Conservation (phyloP, 306 rosid species). For the Hippophae gyantsensis region DNA sequence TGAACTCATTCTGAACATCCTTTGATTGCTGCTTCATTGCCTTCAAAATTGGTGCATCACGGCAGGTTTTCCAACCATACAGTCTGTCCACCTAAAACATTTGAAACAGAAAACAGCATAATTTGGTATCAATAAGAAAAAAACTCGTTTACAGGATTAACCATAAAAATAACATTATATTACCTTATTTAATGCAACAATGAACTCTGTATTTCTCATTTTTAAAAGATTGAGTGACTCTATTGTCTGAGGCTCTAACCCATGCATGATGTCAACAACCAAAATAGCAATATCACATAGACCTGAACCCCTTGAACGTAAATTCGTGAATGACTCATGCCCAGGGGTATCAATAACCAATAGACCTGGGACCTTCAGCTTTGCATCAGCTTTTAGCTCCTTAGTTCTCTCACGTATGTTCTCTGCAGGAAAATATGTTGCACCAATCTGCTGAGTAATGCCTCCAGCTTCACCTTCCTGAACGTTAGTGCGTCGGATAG, state of each 20-base stretch:
- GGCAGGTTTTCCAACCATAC: slow-evolving; percentile 77
- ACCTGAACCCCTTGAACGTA: slow-evolving; percentile 93
- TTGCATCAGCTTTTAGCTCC: slow-evolving; percentile 94
- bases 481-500: slow-evolving; percentile 77
- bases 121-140: slow-evolving; percentile 5
- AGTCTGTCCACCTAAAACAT: slow-evolving; percentile 76
- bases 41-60: slow-evolving; percentile 69
- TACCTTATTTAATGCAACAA: slow-evolving; percentile 87
- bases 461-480: slow-evolving; percentile 99
- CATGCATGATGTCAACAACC: slow-evolving; percentile 98
- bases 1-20: slow-evolving; percentile 80
- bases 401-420: slow-evolving; percentile 91
- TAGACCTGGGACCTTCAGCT: slow-evolving; percentile 76
- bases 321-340: slow-evolving; percentile 79
- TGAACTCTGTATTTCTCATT: slow-evolving; percentile 94
- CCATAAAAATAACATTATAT: not conserved
- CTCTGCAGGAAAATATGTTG: slow-evolving; percentile 87
- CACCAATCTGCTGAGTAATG: slow-evolving; percentile 97
- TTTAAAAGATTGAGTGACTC: slow-evolving; percentile 85
- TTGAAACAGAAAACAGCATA: slow-evolving; percentile 10
- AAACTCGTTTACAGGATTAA: not conserved
- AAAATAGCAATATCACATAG: slow-evolving; percentile 90
- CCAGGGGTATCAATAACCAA: slow-evolving; percentile 98
- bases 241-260: slow-evolving; percentile 87
- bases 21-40: slow-evolving; percentile 74